Evolutionary conservation across 805 yeast species (phyloP).

Genomic region (Candida dajiaensis): DNA sequence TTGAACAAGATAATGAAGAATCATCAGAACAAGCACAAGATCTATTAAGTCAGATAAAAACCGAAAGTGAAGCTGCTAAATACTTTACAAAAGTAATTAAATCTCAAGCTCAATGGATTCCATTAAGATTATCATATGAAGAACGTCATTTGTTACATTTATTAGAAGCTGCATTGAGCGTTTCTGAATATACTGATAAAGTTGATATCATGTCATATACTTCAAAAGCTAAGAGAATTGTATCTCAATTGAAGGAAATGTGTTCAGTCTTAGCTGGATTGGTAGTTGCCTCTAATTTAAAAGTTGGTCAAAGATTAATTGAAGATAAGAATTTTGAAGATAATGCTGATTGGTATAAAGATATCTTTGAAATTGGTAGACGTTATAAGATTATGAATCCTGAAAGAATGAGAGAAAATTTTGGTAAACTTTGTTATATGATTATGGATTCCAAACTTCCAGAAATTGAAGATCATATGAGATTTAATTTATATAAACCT

Average conservation of each 20-base stretch:
- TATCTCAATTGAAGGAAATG: constrained; percentile 65
- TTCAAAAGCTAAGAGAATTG: constrained; percentile 65
- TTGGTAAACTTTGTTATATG: constrained; percentile 78
- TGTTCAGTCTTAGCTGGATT: constrained; percentile 76
- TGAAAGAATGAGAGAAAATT: constrained; percentile 70
- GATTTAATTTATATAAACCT: constrained; percentile 70
- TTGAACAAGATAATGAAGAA: constrained; percentile 12
- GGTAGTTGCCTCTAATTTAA: constrained; percentile 72
- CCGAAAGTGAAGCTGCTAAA: constrained; percentile 1
- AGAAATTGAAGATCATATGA: constrained; percentile 64
- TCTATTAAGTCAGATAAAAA: constrained; percentile 6
- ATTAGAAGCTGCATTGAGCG: constrained; percentile 71
- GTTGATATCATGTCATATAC: constrained; percentile 65
- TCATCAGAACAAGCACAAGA: constrained; percentile 19
- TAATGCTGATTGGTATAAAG: constrained; percentile 68
- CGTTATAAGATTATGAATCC: constrained; percentile 83
- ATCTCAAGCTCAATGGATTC: constrained; percentile 49
- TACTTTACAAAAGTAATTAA: constrained; percentile 25
- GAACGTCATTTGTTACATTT: constrained; percentile 65
- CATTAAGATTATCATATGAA: constrained; percentile 59
- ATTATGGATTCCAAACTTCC: constrained; percentile 78
- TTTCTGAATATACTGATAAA: constrained; percentile 73
- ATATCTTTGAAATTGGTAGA: constrained; percentile 70
- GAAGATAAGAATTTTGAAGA: constrained; percentile 62
- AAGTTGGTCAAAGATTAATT: constrained; percentile 57